Evolutionary conservation across 345 rosid species (phyloP).

Genomic region (Raphanus raphanistrum): DNA sequence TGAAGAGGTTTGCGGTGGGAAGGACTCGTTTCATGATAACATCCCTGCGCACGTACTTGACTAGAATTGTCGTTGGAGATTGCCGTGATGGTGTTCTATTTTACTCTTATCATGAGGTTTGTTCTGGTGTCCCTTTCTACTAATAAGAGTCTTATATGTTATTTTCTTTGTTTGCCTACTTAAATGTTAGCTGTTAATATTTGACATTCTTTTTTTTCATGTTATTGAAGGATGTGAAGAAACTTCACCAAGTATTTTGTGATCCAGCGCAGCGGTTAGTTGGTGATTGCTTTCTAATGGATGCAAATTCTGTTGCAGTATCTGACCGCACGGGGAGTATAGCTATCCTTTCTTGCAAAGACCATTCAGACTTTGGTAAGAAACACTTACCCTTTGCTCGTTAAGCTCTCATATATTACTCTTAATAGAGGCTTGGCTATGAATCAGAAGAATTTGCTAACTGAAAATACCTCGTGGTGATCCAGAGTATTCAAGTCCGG

Average conservation of each 20-base stretch:
- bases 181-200: not conserved
- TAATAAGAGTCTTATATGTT: not conserved
- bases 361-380: constrained; percentile 58
- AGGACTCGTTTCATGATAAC: constrained; percentile 93
- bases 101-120: constrained; percentile 85
- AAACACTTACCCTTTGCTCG: constrained; percentile 11
- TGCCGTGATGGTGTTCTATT: constrained; percentile 98
- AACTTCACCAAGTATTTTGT: constrained; percentile 80
- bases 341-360: constrained; percentile 79
- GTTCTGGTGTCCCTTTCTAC: constrained; percentile 20
- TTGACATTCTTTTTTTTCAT: not conserved
- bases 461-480: constrained; percentile 20
- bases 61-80: constrained; percentile 95
- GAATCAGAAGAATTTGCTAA: constrained; percentile 24
- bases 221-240: constrained; percentile 62
- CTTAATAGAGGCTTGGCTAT: constrained; percentile 10
- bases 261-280: constrained; percentile 97
- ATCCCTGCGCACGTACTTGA: constrained; percentile 68
- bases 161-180: constrained; percentile 7
- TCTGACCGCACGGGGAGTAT: constrained; percentile 97
- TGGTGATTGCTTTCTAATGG: constrained; percentile 88
- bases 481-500: constrained; percentile 86
- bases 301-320: constrained; percentile 80
- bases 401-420: not conserved
- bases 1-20: constrained; percentile 69